phyloP scores from a whole-genome alignment of 169 alveolate species.

The Plasmodium chabaudi region DNA sequence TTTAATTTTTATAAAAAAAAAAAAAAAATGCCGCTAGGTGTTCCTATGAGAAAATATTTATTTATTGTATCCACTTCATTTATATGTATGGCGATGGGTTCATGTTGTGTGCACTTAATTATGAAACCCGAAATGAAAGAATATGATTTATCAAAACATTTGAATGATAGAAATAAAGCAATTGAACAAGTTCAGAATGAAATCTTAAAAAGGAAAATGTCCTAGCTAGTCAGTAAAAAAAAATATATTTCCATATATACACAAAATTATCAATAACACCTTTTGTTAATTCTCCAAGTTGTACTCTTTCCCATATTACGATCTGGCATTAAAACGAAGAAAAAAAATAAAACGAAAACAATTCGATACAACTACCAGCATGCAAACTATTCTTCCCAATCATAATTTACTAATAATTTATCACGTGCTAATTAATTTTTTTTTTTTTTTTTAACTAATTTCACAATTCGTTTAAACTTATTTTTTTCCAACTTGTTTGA shows the following conservation, averaged over 20 bases:
- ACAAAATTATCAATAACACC: background rate
- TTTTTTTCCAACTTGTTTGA: too few species aligned
- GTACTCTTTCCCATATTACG: too few species aligned
- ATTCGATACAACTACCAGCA: too few species aligned
- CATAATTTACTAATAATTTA: too few species aligned
- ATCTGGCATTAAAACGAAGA: too few species aligned
- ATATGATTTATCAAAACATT: conserved; percentile 37
- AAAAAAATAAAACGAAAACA: too few species aligned
- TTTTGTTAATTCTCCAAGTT: too few species aligned
- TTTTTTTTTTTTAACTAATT: too few species aligned
- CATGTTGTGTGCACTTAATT: conserved; percentile 67
- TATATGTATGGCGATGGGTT: conserved; percentile 74
- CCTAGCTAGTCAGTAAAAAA: background rate
- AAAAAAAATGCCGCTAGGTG: conserved; percentile 68
- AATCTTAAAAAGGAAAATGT: conserved; percentile 22
- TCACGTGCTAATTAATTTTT: too few species aligned
- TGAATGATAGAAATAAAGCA: conserved; percentile 44
- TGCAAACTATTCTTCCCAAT: too few species aligned
- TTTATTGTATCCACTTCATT: conserved; percentile 69
- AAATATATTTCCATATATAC: background rate
- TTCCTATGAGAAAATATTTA: conserved; percentile 38
- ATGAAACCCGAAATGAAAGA: conserved; percentile 70
- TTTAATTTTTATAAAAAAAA: conserved; percentile 3
- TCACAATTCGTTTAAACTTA: too few species aligned
- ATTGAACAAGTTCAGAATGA: conserved; percentile 49